phyloP scores from a whole-genome alignment of 225 moss, liverwort and hornwort species.

The Polytrichum commune region DNA sequence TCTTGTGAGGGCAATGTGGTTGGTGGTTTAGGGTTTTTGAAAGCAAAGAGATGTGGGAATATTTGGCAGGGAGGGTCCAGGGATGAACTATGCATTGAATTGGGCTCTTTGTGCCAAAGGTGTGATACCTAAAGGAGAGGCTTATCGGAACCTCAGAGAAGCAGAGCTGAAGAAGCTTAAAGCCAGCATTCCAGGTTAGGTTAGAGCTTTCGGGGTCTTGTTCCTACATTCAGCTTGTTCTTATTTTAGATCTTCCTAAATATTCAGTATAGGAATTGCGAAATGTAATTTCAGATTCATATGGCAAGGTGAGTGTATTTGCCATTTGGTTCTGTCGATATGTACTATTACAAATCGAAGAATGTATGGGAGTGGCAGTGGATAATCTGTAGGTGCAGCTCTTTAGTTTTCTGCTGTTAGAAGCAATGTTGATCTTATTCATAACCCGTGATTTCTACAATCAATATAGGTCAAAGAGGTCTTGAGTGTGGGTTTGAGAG shows the following conservation, averaged over 20 bases:
- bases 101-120: slow-evolving; percentile 61
- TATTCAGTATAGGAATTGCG: background rate
- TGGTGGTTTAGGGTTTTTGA: background rate
- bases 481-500: too few relatives aligned
- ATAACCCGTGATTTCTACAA: too few relatives aligned
- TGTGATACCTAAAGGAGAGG: slow-evolving; percentile 45
- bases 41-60: slow-evolving; percentile 6
- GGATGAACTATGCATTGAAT: slow-evolving; percentile 56
- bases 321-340: too few relatives aligned
- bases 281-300: background rate
- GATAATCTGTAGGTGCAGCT: too few relatives aligned
- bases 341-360: too few relatives aligned
- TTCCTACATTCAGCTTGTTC: too few relatives aligned
- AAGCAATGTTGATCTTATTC: too few relatives aligned
- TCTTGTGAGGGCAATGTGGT: background rate
- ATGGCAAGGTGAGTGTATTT: too few relatives aligned
- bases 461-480: too few relatives aligned
- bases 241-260: too few relatives aligned
- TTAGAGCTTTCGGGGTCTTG: background rate
- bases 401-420: too few relatives aligned
- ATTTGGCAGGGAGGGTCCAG: slow-evolving; percentile 53
- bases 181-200: slow-evolving; percentile 45
- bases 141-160: slow-evolving; percentile 51
- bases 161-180: slow-evolving; percentile 51
- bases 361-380: too few relatives aligned